Base-by-base conservation (phyloP, 129 eudicot genomes). In the Artemisia annua region DNA sequence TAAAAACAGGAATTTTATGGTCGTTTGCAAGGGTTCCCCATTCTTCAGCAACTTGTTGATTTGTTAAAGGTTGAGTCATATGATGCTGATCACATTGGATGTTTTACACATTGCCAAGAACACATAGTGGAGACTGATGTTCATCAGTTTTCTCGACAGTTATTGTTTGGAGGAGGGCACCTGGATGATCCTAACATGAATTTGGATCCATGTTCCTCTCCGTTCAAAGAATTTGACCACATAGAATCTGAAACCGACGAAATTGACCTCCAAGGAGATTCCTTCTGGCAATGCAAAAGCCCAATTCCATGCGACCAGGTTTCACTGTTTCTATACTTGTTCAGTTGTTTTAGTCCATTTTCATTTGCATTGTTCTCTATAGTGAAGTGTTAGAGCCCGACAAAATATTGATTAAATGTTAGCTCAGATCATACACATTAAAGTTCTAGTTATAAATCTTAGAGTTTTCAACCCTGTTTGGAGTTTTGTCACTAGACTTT, bases 11-110 rank as follows among this genome's bases (percentile, higher is more conserved):
- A 62, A 68, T 19, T 71, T 44, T 39, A 57, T 9, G 55, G 70
- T 32, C 70, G 67, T 35, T 71, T 71, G 62, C 70, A 68, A 59
- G 70, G 66, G 62, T 68, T 51, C 56, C 53, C 76, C 19, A 79
- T 87, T 44, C 73, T 83, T 75, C 88, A 92, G 69, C 98, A 92
- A 72, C 89, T 92, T 67, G 76, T 78, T 43, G 89, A 85, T 54
- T 74, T 92, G 79, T 65, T 76, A 85, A 82, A 66, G 79, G 84
- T 84, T 65, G 90, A 89, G 66, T 77, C 78, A 24, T 28, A 17
- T 24, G 78, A 82, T 62, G 85, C 71, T 53, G 75, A 83, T 62
- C 39, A 68, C 24, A 61, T 14, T 51, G 60, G 79, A 49, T 67
- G 73, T 2, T 69, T 73, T 16, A 53, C 70, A 51, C 82, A 73